Evolutionary conservation across 768 basidiomycete species (phyloP).

Genomic region (Hypholoma sublateritium): DNA sequence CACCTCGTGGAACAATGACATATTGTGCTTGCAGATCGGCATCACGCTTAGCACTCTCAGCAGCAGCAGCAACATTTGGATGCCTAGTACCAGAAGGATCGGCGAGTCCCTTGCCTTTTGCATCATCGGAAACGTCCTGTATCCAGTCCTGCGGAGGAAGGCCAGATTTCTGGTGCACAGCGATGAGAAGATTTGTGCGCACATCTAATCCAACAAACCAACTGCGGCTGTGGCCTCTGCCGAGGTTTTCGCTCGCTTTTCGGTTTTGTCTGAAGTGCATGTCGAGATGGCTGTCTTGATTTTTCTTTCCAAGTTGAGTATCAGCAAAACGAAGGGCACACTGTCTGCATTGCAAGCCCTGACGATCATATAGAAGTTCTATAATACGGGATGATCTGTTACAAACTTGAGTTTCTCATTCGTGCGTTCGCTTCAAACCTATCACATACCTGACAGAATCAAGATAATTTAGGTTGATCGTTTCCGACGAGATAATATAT

Average conservation of each 20-base stretch:
- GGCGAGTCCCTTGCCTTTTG: conserved; percentile 69
- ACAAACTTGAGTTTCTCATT: neutral
- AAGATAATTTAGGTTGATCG: conserved; percentile 60
- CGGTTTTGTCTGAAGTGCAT: conserved; percentile 96
- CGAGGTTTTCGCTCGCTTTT: conserved; percentile 75
- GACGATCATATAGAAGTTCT: conserved; percentile 70
- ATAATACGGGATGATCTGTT: conserved; percentile 45
- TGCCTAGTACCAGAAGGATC: conserved; percentile 49
- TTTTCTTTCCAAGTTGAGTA: conserved; percentile 66
- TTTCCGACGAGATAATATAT: conserved; percentile 57
- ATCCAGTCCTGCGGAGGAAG: conserved; percentile 78
- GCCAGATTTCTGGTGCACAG: conserved; percentile 13
- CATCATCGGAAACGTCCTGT: conserved; percentile 57
- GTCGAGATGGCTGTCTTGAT: conserved; percentile 87
- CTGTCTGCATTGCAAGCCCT: conserved; percentile 87
- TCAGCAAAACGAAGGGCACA: conserved; percentile 89
- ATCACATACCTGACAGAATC: conserved; percentile 68
- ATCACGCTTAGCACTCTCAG: conserved; percentile 70
- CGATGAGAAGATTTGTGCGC: conserved; percentile 24
- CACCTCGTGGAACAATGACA: conserved; percentile 88
- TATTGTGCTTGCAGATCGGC: conserved; percentile 72
- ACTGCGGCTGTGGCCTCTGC: conserved; percentile 84
- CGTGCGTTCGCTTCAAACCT: neutral
- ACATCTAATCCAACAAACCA: conserved; percentile 89
- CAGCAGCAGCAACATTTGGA: conserved; percentile 58